Evolutionary conservation across 495 filamentous ascomycete genomes (phyloP), one percentile per base, ranked within the genome.

Genomic region (Diplogelasinospora grovesii): DNA sequence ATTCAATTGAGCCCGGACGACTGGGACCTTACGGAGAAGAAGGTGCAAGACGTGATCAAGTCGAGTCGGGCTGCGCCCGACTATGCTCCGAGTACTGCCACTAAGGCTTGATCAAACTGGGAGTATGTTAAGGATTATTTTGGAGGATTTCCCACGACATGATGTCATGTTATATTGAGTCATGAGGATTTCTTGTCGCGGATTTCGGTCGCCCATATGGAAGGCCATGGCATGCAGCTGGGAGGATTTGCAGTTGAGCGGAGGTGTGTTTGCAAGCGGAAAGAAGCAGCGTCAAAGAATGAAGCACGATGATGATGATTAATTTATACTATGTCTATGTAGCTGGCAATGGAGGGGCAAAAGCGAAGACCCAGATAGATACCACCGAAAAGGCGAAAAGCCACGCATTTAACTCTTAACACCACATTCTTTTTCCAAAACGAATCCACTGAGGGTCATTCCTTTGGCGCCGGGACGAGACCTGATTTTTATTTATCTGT

Each of bases 1-100:
- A 59, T 74, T 9, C 61, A 66, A 43, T 63, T 78, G 29, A 56
- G 60, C 39, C 63, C 66, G 14, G 67, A 75, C 11, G 88, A 96
- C 56, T 94, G 89, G 89, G 89, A 96, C 46, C 61, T 71, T 26
- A 85, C 89, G n/a, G 89, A 95, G 63, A 68, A 72, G 39, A 73
- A 78, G 32, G 78, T 96, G 41, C 85, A 94, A 68, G 74, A 73
- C 31, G 78, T 89, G 25, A 86, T 94, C 69, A 89, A 89, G 68
- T 86, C 78, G 48, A 77, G 75, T 30, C 75, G 87, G 36, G 80
- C 85, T 22, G 78, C 78, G 46, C 66, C 75, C 2, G 75, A 72
- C 36, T 83, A 64, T 38, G 65, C 61, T n/a, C 69, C 69, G 7
- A 64, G 54, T 38, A 60, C 56, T 29, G 46, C 43, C 15, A 48